phyloP scores from a whole-genome alignment of 495 filamentous ascomycete genomes.

The Penicillium canariense region DNA sequence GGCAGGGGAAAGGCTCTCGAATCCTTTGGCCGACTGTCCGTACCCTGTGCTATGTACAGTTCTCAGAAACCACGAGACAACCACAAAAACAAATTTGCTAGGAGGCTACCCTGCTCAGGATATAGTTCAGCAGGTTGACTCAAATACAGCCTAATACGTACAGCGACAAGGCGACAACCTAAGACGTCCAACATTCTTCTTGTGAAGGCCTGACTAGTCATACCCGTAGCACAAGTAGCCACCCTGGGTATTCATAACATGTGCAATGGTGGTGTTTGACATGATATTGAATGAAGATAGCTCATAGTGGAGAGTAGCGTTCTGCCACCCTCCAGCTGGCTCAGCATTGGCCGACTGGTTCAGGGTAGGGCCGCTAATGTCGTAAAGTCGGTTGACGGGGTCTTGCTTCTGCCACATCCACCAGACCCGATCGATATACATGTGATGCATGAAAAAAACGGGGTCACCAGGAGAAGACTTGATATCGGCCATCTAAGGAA shows the following conservation, averaged over 20 bases:
- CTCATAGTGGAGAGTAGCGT: slow-evolving; percentile 18
- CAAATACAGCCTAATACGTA: too few relatives aligned
- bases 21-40: not conserved
- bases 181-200: too few relatives aligned
- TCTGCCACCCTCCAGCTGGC: slow-evolving; percentile 17
- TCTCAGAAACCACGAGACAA: too few relatives aligned
- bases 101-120: too few relatives aligned
- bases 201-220: slow-evolving; percentile 4
- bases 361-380: slow-evolving; percentile 18
- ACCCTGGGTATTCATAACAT: slow-evolving; percentile 40
- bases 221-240: slow-evolving; percentile 38
- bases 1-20: not conserved
- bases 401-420: slow-evolving; percentile 53
- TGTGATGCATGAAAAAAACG: slow-evolving; percentile 54
- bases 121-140: not conserved
- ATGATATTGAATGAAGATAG: slow-evolving; percentile 15
- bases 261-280: slow-evolving; percentile 11
- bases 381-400: slow-evolving; percentile 17
- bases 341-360: slow-evolving; percentile 16
- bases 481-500: slow-evolving; percentile 16
- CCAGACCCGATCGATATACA: slow-evolving; percentile 51
- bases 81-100: too few relatives aligned
- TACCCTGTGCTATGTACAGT: too few relatives aligned
- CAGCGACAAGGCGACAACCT: too few relatives aligned
- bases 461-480: slow-evolving; percentile 37